Evolutionary conservation across 768 basidiomycete genomes (phyloP), one percentile per base, ranked within the genome.

Genomic region (Mycena leptocephala): DNA sequence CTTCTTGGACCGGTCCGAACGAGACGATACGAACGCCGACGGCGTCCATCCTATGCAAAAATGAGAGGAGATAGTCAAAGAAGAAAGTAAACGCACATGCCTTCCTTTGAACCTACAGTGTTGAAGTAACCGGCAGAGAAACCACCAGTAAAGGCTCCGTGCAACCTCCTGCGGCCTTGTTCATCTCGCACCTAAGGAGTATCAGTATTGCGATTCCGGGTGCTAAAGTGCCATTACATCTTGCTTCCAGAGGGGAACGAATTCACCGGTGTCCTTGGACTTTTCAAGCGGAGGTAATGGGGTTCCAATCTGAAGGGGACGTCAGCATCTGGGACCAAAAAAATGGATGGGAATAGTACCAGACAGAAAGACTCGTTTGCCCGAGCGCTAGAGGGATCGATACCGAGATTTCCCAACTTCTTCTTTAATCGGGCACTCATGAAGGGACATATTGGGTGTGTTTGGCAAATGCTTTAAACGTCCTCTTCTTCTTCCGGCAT

Each of bases 91-190:
- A n/a, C 22, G 59, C 43, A 79, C 87, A 32, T 71, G 93, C 97
- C 97, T 91, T 99, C 97, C 84, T 98, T 96, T 8, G 96, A 97
- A 1, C 98, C 98, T 43, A 98, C 98, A 1, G 94, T 91, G 84
- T 99, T 99, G 88, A 94, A 99, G 86, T 99, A 99, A 0, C 98
- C 98, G 32, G 98, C 98, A 69, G 95, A 97, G 89, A 97, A 99
- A 14, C 98, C 98, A 28, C 98, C 98, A 0, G 97, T 99, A 86
- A 99, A 99, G 5, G 98, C 98, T 4, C 98, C 98, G 82, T 99
- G 98, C n/a, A 99, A 87, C 71, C 98, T 88, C 78, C 96, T 87
- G 56, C 98, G 91, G 37, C 97, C 97, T 82, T 98, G 93, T 85
- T 99, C 97, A 86, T 99, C 97, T 79, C 95, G 90, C 14, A 97